These are phyloP conservation scores for Umbelopsis sp. DNA, from an alignment of 192 early-diverging fungal genomes.

Conservation along the genomic window DNA sequence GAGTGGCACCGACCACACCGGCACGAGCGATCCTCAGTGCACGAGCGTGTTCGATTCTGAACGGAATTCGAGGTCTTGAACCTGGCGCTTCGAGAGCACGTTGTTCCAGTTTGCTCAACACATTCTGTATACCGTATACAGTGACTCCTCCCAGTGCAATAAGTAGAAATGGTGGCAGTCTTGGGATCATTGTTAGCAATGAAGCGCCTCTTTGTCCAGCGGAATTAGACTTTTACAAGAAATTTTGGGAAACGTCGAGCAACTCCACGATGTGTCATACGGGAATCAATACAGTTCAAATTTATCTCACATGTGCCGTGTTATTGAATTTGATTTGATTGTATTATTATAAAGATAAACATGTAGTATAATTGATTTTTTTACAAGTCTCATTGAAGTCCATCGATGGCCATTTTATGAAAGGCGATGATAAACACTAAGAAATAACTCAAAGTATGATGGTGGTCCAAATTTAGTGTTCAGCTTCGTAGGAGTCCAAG, in stretches of 20 bases:
- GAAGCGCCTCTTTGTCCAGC: too few relatives aligned
- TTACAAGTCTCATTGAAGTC: too few relatives aligned
- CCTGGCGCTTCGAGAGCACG: conserved; percentile 26
- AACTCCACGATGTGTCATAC: too few relatives aligned
- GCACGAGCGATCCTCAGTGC: conserved; percentile 6
- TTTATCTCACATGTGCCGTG: too few relatives aligned
- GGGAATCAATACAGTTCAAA: too few relatives aligned
- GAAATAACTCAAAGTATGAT: not conserved
- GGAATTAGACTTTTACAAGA: too few relatives aligned
- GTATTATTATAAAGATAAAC: too few relatives aligned
- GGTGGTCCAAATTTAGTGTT: not conserved
- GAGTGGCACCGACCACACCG: conserved; percentile 11
- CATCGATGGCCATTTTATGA: too few relatives aligned
- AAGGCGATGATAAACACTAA: too few relatives aligned
- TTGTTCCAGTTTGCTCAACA: conserved; percentile 24
- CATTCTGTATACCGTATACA: conserved; percentile 28
- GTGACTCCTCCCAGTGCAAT: conserved; percentile 27
- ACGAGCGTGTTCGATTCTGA: conserved; percentile 1
- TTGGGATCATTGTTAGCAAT: conserved; percentile 23
- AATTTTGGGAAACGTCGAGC: too few relatives aligned
- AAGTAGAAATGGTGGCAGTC: conserved; percentile 28
- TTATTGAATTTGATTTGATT: too few relatives aligned
- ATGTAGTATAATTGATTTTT: too few relatives aligned
- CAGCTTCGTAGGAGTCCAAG: not conserved
- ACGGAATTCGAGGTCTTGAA: conserved; percentile 13